Evolutionary conservation across 305 asterid genomes (phyloP).

Genomic region (Plantago lanceolata): DNA sequence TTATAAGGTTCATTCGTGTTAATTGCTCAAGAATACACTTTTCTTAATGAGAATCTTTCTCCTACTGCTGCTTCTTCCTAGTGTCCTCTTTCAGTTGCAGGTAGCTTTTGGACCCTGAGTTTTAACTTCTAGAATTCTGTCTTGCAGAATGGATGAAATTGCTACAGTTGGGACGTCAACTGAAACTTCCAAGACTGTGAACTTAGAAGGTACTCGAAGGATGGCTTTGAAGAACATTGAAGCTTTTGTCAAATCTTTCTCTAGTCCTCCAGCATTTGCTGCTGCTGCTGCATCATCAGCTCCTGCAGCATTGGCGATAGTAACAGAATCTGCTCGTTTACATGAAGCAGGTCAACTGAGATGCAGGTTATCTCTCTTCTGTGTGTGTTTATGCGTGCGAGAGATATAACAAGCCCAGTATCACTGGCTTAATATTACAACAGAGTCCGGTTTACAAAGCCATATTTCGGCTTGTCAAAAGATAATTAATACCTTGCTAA

Average conservation of each 20-base stretch:
- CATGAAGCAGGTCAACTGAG: slow-evolving; percentile 94
- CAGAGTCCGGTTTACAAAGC: too few species aligned
- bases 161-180: slow-evolving; percentile 50
- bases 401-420: not conserved
- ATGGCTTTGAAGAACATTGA: slow-evolving; percentile 74
- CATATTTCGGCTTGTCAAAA: too few species aligned
- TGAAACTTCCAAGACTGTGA: slow-evolving; percentile 53
- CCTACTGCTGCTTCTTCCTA: not conserved
- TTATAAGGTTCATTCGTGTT: too few species aligned
- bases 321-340: slow-evolving; percentile 79
- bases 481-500: too few species aligned
- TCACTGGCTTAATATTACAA: too few species aligned
- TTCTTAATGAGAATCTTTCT: not conserved
- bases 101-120: slow-evolving; percentile 3
- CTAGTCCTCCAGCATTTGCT: slow-evolving; percentile 72
- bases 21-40: too few species aligned
- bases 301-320: slow-evolving; percentile 67
- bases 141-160: slow-evolving; percentile 74
- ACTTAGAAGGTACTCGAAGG: slow-evolving; percentile 63
- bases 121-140: not conserved
- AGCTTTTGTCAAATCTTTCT: slow-evolving; percentile 59
- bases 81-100: too few species aligned
- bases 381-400: not conserved
- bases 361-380: slow-evolving; percentile 70
- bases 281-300: slow-evolving; percentile 72